Evolutionary conservation across 805 yeast species (phyloP).

Genomic region (Vanderwaltozyma polyspora): DNA sequence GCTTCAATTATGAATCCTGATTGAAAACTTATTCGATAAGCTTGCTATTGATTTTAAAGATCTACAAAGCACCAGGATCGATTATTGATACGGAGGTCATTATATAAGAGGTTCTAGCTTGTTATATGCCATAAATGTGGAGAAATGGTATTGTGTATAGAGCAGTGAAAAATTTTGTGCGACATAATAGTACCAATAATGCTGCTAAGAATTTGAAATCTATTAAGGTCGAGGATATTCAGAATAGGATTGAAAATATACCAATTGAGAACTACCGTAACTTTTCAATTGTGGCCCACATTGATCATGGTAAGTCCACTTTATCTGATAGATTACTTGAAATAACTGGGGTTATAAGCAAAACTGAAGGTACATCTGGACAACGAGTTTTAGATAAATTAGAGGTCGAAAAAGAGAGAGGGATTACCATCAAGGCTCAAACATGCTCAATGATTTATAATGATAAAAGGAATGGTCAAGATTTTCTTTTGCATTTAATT

Average conservation of each 20-base stretch:
- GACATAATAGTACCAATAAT: neutral
- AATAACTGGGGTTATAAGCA: conserved; percentile 66
- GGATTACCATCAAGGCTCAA: conserved; percentile 94
- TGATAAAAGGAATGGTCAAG: conserved; percentile 42
- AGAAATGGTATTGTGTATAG: no score
- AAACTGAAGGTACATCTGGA: conserved; percentile 44
- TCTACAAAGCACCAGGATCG: no score
- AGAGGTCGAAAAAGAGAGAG: conserved; percentile 93
- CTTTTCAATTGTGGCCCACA: conserved; percentile 93
- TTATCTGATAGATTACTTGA: conserved; percentile 80
- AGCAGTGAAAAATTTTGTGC: no score
- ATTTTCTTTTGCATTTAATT: conserved; percentile 78
- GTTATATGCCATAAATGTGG: no score
- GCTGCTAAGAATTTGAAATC: conserved; percentile 1
- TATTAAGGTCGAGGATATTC: conserved; percentile 12
- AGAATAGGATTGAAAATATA: conserved; percentile 57
- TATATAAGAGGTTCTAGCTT: no score
- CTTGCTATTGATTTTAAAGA: no score
- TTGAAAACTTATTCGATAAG: no score
- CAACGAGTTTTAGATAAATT: conserved; percentile 81
- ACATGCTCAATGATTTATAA: conserved; percentile 88
- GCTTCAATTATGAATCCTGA: no score
- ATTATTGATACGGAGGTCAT: no score
- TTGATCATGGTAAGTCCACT: conserved; percentile 84
- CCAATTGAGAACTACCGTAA: conserved; percentile 79